phyloP scores from a whole-genome alignment of 2,329 filamentous ascomycete species.

The Penicillium janthinellum region DNA sequence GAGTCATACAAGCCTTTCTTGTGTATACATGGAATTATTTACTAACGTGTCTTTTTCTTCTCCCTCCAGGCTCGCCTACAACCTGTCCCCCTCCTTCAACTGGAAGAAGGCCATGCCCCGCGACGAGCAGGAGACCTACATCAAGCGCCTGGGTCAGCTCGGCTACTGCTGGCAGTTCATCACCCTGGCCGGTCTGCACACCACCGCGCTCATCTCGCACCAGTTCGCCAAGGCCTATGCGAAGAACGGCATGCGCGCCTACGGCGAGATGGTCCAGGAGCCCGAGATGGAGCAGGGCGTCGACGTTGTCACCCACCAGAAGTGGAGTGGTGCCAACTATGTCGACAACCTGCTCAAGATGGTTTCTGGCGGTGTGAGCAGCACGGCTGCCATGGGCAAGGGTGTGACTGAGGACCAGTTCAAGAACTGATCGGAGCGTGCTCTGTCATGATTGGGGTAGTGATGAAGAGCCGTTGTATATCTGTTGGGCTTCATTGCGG shows the following conservation, averaged over 20 bases:
- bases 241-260: slow-evolving; percentile 86
- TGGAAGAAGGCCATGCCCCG: slow-evolving; percentile 97
- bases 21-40: neutral
- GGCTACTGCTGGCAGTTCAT: slow-evolving; percentile 99
- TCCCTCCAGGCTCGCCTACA: slow-evolving; percentile 78
- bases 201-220: slow-evolving; percentile 88
- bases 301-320: slow-evolving; percentile 98
- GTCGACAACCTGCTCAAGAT: slow-evolving; percentile 95
- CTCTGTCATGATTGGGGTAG: neutral
- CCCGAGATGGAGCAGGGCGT: slow-evolving; percentile 89
- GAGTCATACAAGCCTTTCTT: slow-evolving; percentile 40
- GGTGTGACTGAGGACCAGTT: slow-evolving; percentile 99
- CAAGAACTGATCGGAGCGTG: slow-evolving; percentile 48
- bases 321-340: slow-evolving; percentile 95
- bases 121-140: slow-evolving; percentile 95
- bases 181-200: slow-evolving; percentile 96
- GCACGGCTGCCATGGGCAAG: slow-evolving; percentile 93
- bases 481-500: slow-evolving; percentile 16
- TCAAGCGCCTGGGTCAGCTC: slow-evolving; percentile 78
- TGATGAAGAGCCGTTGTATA: slow-evolving; percentile 8
- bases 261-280: slow-evolving; percentile 96
- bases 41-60: slow-evolving; percentile 20
- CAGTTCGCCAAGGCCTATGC: slow-evolving; percentile 83
- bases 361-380: slow-evolving; percentile 89
- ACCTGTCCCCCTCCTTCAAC: slow-evolving; percentile 98